phyloP scores from a whole-genome alignment of 768 basidiomycete species.

The Holtermannia corniformis region DNA sequence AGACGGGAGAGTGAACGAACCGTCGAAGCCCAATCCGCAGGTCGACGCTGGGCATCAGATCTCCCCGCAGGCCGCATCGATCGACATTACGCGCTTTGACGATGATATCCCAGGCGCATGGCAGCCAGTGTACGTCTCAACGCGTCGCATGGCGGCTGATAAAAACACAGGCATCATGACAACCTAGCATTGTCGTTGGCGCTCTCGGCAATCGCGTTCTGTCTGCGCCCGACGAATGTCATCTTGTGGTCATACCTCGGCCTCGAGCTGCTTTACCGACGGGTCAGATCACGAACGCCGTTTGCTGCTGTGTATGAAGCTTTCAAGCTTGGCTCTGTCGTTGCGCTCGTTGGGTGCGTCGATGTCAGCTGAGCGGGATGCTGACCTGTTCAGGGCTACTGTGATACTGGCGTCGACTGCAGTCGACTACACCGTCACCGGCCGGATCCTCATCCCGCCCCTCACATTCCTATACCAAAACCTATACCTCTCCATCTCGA shows the following conservation, averaged over 20 bases:
- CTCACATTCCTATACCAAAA: conserved; percentile 77
- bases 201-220: conserved; percentile 68
- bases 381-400: conserved; percentile 10
- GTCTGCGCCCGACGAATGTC: conserved; percentile 77
- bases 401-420: conserved; percentile 26
- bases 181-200: conserved; percentile 40
- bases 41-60: background rate
- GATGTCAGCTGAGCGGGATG: background rate
- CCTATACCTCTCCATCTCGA: conserved; percentile 62
- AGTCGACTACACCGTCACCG: conserved; percentile 52
- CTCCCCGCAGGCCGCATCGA: background rate
- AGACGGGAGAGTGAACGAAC: background rate
- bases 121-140: background rate
- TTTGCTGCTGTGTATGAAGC: background rate
- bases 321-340: background rate
- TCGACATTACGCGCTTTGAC: background rate
- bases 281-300: background rate
- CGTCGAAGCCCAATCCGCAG: background rate
- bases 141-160: background rate
- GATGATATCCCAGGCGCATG: background rate
- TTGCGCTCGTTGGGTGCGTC: background rate
- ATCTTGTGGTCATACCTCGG: conserved; percentile 75
- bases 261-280: conserved; percentile 45
- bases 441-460: conserved; percentile 58
- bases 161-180: background rate